Base-by-base conservation (phyloP, 306 rosid species). In the Dryas octopetala region DNA sequence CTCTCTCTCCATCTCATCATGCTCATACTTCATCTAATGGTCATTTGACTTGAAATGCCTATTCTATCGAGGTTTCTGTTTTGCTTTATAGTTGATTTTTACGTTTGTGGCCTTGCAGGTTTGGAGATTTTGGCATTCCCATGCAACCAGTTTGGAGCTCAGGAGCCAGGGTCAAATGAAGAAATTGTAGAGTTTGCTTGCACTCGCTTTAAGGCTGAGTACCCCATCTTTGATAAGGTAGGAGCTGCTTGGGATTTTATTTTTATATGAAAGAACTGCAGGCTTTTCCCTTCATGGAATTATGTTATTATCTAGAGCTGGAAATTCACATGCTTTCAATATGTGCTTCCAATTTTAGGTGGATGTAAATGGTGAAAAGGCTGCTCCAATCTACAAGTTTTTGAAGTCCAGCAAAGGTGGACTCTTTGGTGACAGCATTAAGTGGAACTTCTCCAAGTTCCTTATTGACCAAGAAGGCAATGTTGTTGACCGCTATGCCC, bases 381-480 rank as follows among this genome's bases (percentile, higher is more conserved):
- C 97, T 14, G 87, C 91, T 76, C 97, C 97, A 9, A 40, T 95
- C 72, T 95, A 95, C 87, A 92, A 95, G 81, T 69, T 74, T 85
- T 85, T 95, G 71, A 95, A 90, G 82, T 86, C 97, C 11, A 88
- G 92, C 90, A 95, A 90, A 80, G 99, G 99, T 57, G 91, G 97
- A n/a, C 86, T 95, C 66, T 90, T 95, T 23, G 97, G 97, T 59
- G 91, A 95, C 55, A 17, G 28, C 49, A 88, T 95, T 76, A 95
- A 95, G 83, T 95, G 99, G 99, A 95, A 95, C 88, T 95, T 92
- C 74, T 77, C 97, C 70, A 95, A 95, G 80, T 95, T 95, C 83
- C 91, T 95, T 68, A 89, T 95, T 64, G 91, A 92, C 80, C 90
- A 95, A 84, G 89, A 92, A 0, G 99, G 99, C 49, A 84, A 92